phyloP scores from a whole-genome alignment of 208 protist genomes.

The Crithidia bombi region DNA sequence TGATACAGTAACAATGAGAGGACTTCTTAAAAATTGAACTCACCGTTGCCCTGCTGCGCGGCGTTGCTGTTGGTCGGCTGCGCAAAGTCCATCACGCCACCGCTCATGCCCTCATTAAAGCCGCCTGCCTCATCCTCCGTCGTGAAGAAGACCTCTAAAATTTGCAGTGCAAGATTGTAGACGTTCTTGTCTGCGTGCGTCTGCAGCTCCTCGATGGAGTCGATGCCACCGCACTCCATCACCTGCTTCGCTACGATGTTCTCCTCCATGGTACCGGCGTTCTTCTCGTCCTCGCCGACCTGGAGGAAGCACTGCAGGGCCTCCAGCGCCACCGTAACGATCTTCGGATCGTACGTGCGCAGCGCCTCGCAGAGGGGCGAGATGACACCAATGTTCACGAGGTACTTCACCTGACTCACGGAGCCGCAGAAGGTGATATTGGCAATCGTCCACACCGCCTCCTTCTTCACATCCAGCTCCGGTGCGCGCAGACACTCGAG shows the following conservation, averaged over 20 bases:
- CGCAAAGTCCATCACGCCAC: conserved; percentile 29
- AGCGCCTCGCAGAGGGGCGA: conserved; percentile 95
- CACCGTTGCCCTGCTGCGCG: conserved; percentile 17
- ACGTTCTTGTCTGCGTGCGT: conserved; percentile 93
- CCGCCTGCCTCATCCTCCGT: conserved; percentile 46
- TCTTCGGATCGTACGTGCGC: conserved; percentile 83
- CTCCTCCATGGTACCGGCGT: conserved; percentile 32
- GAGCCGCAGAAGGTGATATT: conserved; percentile 96
- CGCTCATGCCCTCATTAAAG: conserved; percentile 16
- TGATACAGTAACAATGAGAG: too few relatives aligned
- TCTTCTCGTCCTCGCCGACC: conserved; percentile 64
- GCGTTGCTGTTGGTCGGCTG: conserved; percentile 19
- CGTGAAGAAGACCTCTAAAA: conserved; percentile 94
- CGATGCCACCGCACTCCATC: conserved; percentile 93
- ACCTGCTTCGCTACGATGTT: conserved; percentile 85
- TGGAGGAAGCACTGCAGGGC: conserved; percentile 96
- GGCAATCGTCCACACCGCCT: conserved; percentile 97
- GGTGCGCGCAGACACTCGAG: conserved; percentile 81
- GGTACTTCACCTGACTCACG: conserved; percentile 88
- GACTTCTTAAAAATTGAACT: conserved; percentile 52
- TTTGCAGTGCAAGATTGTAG: conserved; percentile 93
- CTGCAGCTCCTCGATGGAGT: conserved; percentile 96
- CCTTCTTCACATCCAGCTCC: conserved; percentile 97
- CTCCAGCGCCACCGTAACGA: conserved; percentile 95
- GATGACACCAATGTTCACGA: conserved; percentile 92